A percentile compares a stretch with the other conserved stretches of the same genome.
These are phyloP conservation scores for Theobroma cacao DNA, from an alignment of 345 rosid species.

Conservation along the genomic window DNA sequence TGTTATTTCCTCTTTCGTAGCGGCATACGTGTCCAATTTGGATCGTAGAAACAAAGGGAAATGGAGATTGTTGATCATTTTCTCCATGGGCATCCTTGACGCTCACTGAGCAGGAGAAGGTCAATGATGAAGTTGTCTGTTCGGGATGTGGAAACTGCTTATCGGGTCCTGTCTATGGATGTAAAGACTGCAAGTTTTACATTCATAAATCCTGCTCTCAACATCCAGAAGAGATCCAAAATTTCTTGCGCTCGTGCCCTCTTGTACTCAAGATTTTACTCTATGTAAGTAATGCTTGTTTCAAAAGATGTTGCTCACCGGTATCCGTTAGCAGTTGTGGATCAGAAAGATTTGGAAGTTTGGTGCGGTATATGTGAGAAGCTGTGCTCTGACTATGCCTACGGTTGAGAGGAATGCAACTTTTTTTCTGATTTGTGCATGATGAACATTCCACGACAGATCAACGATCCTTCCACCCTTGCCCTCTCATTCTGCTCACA, in stretches of 20 bases:
- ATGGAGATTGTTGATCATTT: background rate
- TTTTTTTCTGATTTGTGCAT: conserved; percentile 8
- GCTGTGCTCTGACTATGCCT: background rate
- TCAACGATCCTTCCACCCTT: conserved; percentile 11
- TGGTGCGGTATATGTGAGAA: background rate
- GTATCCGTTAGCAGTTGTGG: conserved; percentile 14
- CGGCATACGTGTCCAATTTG: too few species aligned
- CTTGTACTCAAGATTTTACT: background rate
- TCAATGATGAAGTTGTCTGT: background rate
- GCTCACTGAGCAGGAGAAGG: background rate
- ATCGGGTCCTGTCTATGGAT: background rate
- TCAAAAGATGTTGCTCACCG: background rate
- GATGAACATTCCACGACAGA: background rate
- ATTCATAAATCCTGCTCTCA: background rate
- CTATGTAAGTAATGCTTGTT: background rate
- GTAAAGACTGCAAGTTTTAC: background rate
- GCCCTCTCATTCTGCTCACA: background rate
- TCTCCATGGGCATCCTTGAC: background rate
- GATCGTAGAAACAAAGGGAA: background rate
- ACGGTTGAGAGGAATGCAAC: background rate
- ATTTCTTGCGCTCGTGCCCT: conserved; percentile 10
- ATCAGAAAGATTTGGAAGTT: background rate
- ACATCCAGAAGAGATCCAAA: background rate
- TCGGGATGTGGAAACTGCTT: background rate
- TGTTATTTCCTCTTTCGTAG: too few species aligned